phyloP scores from a whole-genome alignment of 2,329 filamentous ascomycete species.

The Verticillium klebahnii region DNA sequence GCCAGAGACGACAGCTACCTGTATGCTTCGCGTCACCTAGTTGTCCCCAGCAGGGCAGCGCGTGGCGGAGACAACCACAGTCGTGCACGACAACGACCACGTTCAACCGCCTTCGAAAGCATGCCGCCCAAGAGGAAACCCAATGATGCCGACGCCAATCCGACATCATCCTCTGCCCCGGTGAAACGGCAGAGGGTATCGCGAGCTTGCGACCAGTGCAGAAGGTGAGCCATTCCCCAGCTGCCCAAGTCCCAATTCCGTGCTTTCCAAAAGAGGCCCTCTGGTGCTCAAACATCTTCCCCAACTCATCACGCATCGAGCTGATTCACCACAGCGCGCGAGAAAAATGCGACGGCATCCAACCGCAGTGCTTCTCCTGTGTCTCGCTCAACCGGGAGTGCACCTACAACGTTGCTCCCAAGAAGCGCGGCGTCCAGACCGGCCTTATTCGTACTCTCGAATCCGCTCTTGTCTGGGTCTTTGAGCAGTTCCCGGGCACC shows the following conservation, averaged over 20 bases:
- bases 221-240: constrained; percentile 25
- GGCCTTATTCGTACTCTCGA: constrained; percentile 74
- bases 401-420: constrained; percentile 67
- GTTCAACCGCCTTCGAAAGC: constrained; percentile 1
- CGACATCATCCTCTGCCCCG: constrained; percentile 19
- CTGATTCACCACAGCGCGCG: constrained; percentile 36
- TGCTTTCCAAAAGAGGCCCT: too few species aligned
- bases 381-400: constrained; percentile 58
- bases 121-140: constrained; percentile 36
- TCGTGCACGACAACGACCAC: background rate
- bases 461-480: constrained; percentile 61
- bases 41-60: background rate
- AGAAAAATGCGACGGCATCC: constrained; percentile 68
- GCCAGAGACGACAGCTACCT: background rate
- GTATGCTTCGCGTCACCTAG: background rate
- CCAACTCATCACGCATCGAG: background rate
- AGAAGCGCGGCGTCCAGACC: constrained; percentile 75
- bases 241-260: background rate
- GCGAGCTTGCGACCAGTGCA: constrained; percentile 65
- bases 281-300: background rate
- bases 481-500: constrained; percentile 54
- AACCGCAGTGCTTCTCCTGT: constrained; percentile 65
- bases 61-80: background rate
- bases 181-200: constrained; percentile 62
- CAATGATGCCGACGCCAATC: constrained; percentile 19